Base-by-base conservation (phyloP, 164 flowering plant species). In the Vitis cinerea region DNA sequence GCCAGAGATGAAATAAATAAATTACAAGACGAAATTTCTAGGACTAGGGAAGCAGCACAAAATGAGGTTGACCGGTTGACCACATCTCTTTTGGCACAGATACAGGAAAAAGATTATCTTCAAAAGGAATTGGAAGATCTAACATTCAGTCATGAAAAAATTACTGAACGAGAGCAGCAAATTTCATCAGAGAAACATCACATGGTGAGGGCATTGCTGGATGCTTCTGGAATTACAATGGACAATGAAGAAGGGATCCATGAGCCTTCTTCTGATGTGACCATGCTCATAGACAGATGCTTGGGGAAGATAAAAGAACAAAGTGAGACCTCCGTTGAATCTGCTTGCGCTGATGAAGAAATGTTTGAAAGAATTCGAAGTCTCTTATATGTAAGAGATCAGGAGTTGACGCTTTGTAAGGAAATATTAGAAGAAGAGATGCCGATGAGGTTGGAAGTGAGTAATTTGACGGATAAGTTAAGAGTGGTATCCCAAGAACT, bases 351-450 rank as follows among this genome's bases (percentile, higher is more conserved):
- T 61, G 77, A 82, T 61, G 65, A n/a, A 4, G 87, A 89, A 66
- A 53, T 63, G 23, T 77, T 83, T 73, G 88, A 87, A 79, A 85
- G 60, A 72, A 59, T 89, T 55, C 86, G 82, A 70, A 72, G 81
- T 71, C 80, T 79, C 69, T 76, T 92, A 72, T 90, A 81, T 71
- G 65, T 89, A 23, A 84, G 74, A 68, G 75, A 85, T 77, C 92
- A 72, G 60, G 93, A 91, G 37, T 71, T 88, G 74, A 64, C 50
- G 52, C 79, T 90, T 4, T 83, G 77, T 58, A 71, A 82, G 73
- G 69, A 74, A 64, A 67, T 95, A 62, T 74, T 91, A 15, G 90
- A 85, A 71, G 97, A 87, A 67, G 97, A 86, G 67, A 70, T 74
- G 70, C 57, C 65, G 61, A 78, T 76, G 56, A 82, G 79, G 67